phyloP scores from a whole-genome alignment of 805 yeast genomes.

The Teunomyces aglyptinius region DNA sequence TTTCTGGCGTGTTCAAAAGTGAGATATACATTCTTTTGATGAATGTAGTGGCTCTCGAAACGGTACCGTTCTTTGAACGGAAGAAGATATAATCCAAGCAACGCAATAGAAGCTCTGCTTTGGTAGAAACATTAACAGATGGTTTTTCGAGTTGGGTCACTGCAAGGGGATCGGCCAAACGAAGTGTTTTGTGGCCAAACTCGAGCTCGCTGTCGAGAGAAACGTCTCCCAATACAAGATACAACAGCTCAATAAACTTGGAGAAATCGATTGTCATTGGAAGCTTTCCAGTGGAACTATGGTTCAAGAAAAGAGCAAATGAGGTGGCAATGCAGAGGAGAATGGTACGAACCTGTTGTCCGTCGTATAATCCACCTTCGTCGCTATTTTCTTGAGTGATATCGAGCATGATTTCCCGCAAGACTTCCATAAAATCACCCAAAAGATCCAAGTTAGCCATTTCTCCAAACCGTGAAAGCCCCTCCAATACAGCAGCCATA shows the following conservation, averaged over 20 bases:
- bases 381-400: constrained; percentile 29
- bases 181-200: constrained; percentile 74
- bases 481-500: constrained; percentile 87
- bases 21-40: constrained; percentile 73
- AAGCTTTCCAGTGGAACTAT: constrained; percentile 56
- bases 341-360: constrained; percentile 62
- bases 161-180: constrained; percentile 75
- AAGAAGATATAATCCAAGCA: constrained; percentile 81
- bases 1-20: constrained; percentile 79
- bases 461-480: constrained; percentile 84
- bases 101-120: constrained; percentile 76
- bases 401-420: constrained; percentile 73
- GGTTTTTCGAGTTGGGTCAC: constrained; percentile 48
- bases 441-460: constrained; percentile 89
- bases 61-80: constrained; percentile 65
- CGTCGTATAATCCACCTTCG: constrained; percentile 29
- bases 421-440: constrained; percentile 88
- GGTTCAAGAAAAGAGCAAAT: constrained; percentile 77
- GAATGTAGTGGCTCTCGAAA: constrained; percentile 72
- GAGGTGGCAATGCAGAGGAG: constrained; percentile 86
- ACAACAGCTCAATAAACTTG: constrained; percentile 73
- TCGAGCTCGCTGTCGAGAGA: constrained; percentile 82
- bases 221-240: constrained; percentile 63
- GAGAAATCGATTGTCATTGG: constrained; percentile 70
- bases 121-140: constrained; percentile 82